These are phyloP conservation scores for Quercus tomentella DNA, from an alignment of 331 rosid species.

Conservation along the genomic window DNA sequence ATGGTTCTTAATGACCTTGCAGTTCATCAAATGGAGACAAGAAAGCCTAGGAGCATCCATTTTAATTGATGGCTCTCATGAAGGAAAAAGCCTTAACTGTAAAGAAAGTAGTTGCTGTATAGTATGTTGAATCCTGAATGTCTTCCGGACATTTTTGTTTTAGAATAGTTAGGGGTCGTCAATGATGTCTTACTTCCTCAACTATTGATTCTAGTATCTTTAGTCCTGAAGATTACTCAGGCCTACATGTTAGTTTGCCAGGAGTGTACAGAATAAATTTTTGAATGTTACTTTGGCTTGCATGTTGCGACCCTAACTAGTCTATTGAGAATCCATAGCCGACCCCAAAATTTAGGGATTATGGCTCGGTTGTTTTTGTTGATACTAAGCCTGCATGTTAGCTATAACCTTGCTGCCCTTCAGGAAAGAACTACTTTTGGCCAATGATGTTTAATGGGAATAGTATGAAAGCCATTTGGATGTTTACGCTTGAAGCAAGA, in stretches of 20 bases:
- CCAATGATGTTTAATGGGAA: background rate
- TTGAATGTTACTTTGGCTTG: background rate
- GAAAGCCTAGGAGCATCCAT: conserved; percentile 3
- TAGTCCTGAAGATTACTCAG: background rate
- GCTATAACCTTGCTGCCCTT: background rate
- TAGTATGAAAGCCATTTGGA: too few species aligned
- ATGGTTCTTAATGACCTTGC: conserved; percentile 15
- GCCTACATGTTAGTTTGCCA: background rate
- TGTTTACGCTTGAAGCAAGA: too few species aligned
- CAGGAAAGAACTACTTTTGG: background rate
- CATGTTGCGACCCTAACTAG: too few species aligned
- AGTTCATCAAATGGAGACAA: conserved; percentile 13
- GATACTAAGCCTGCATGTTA: too few species aligned
- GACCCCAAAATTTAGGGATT: too few species aligned
- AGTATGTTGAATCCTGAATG: background rate
- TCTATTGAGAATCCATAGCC: too few species aligned
- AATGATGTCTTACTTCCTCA: background rate
- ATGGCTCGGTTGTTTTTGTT: too few species aligned
- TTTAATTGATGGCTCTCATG: background rate
- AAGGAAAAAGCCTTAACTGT: background rate
- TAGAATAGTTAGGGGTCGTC: background rate
- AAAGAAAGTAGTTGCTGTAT: conserved; percentile 3
- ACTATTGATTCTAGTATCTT: background rate
- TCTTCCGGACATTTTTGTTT: background rate
- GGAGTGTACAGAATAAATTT: background rate